A percentile compares a stretch with the other conserved stretches of the same genome.
Evolutionary conservation across 768 basidiomycete genomes (phyloP).

Genomic region (Ramaria sp.): DNA sequence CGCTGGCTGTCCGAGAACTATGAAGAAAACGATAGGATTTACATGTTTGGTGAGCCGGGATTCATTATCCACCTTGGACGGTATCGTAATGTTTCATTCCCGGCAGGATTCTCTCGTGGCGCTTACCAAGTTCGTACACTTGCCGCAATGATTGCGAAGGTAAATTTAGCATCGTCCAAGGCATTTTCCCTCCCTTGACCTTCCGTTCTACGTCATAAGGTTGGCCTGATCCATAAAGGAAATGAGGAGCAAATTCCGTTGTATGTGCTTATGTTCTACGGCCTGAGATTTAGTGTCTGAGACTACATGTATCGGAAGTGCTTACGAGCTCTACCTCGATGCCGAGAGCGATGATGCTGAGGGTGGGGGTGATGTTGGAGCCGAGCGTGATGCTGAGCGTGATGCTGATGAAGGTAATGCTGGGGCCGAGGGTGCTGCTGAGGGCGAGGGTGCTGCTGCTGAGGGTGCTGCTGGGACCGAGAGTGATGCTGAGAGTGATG

Average conservation of each 20-base stretch:
- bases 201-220: slow-evolving; percentile 16
- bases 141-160: slow-evolving; percentile 32
- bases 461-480: too few relatives aligned
- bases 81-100: background rate
- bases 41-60: slow-evolving; percentile 25
- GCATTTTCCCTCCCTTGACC: background rate
- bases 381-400: too few relatives aligned
- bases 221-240: slow-evolving; percentile 28
- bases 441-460: too few relatives aligned
- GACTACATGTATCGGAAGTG: slow-evolving; percentile 17
- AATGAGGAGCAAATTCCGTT: slow-evolving; percentile 31
- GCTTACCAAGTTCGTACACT: slow-evolving; percentile 33
- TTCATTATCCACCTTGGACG: background rate
- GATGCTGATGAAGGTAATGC: too few relatives aligned
- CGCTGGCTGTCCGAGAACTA: slow-evolving; percentile 32
- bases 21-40: slow-evolving; percentile 26
- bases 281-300: background rate
- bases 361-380: too few relatives aligned
- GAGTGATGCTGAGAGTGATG: too few relatives aligned
- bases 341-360: background rate
- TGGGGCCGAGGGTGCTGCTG: too few relatives aligned
- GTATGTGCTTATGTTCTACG: slow-evolving; percentile 13
- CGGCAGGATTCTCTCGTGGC: slow-evolving; percentile 35
- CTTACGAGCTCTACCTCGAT: slow-evolving; percentile 27
- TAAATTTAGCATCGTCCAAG: slow-evolving; percentile 2